Percentiles rank a stretch among this genome's conserved stretches.
phyloP scores from a whole-genome alignment of 2,329 filamentous ascomycete genomes.

The Nemania sp. region DNA sequence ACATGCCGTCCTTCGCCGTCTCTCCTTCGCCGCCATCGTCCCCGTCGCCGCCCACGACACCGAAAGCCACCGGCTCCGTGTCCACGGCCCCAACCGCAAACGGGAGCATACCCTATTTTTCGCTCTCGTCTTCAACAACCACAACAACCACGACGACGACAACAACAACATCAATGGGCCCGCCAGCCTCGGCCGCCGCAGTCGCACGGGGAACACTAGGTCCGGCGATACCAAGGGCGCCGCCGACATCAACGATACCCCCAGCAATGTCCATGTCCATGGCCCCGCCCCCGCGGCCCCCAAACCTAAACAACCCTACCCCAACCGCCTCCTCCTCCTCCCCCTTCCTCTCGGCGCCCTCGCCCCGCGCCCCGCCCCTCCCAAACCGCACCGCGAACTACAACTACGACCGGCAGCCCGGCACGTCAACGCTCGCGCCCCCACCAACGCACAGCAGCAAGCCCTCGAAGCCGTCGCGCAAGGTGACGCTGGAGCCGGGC shows the following conservation, averaged over 20 bases:
- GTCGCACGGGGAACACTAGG: constrained; percentile 27
- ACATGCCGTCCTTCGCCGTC: constrained; percentile 18
- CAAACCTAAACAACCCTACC: constrained; percentile 34
- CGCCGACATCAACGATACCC: constrained; percentile 2
- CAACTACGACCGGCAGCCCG: constrained; percentile 36
- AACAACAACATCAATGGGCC: constrained; percentile 1
- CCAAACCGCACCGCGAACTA: constrained; percentile 43
- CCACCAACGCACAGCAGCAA: constrained; percentile 59
- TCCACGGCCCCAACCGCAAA: constrained; percentile 23
- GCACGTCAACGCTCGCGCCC: constrained; percentile 53
- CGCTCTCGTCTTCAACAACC: constrained; percentile 44
- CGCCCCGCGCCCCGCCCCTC: constrained; percentile 44
- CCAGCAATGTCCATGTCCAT: constrained; percentile 32
- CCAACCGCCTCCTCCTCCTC: constrained; percentile 23
- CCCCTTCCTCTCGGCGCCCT: constrained; percentile 33
- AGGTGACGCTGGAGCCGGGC: constrained; percentile 83
- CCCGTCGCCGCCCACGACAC: constrained; percentile 51
- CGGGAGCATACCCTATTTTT: constrained; percentile 50
- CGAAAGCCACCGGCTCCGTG: constrained; percentile 52
- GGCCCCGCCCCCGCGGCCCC: constrained; percentile 34
- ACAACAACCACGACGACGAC: too few relatives aligned
- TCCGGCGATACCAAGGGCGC: constrained; percentile 15
- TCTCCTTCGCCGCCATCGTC: constrained; percentile 36
- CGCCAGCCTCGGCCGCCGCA: constrained; percentile 37
- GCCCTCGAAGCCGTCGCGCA: constrained; percentile 63